A percentile compares a stretch with the other conserved stretches of the same genome.
These are phyloP conservation scores for Lactarius evosmus DNA, from an alignment of 768 basidiomycete genomes.

Conservation along the genomic window DNA sequence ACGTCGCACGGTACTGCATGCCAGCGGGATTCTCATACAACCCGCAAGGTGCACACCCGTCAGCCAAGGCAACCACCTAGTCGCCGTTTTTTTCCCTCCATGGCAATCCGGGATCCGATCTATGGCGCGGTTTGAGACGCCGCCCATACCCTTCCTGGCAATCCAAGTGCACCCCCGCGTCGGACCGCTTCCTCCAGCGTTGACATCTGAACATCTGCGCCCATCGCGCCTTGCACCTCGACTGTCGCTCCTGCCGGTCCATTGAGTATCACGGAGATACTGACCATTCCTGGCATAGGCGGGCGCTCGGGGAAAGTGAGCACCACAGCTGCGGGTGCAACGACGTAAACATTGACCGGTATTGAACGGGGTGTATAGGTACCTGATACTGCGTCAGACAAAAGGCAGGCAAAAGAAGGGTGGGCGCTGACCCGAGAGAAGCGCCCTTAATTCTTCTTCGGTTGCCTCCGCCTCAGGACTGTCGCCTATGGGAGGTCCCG, in stretches of 20 bases:
- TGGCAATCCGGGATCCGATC: not conserved
- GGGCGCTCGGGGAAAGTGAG: constrained; percentile 66
- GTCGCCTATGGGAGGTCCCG: constrained; percentile 32
- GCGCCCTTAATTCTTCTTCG: constrained; percentile 57
- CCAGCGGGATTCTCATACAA: not conserved
- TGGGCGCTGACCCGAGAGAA: constrained; percentile 53
- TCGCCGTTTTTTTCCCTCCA: not conserved
- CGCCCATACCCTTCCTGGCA: constrained; percentile 64
- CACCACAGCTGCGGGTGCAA: constrained; percentile 44
- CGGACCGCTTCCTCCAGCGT: constrained; percentile 68
- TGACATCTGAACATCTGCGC: constrained; percentile 41
- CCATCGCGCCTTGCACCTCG: constrained; percentile 58
- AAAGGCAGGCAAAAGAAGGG: not conserved
- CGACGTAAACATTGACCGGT: constrained; percentile 69
- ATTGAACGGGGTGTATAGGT: constrained; percentile 55
- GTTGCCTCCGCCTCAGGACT: constrained; percentile 38
- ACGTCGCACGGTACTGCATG: not conserved
- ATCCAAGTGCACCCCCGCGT: constrained; percentile 65
- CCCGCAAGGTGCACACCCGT: not conserved
- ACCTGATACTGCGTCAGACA: constrained; percentile 38
- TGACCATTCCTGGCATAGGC: constrained; percentile 61
- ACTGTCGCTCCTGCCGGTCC: constrained; percentile 54
- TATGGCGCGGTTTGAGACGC: constrained; percentile 21
- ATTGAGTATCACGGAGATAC: constrained; percentile 62
- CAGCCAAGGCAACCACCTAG: constrained; percentile 2